Percentiles rank a stretch among this genome's conserved stretches.
phyloP scores from a whole-genome alignment of 495 filamentous ascomycete genomes.

The Trichodelitschia bisporula region DNA sequence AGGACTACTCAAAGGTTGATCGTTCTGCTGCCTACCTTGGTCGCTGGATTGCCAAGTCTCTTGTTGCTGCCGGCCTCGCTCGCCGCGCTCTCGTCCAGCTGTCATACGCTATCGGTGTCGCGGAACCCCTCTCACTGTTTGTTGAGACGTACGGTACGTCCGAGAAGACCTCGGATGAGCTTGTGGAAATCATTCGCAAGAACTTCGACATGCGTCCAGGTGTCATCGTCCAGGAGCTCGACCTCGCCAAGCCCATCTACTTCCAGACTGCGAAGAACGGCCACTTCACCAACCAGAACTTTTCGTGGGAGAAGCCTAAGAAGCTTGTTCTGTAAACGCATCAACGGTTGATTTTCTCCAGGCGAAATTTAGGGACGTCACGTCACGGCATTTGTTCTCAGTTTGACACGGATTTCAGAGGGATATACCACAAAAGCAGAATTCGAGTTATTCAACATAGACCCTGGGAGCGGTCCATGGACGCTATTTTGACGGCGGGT shows the following conservation, averaged over 20 bases:
- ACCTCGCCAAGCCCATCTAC: constrained; percentile 92
- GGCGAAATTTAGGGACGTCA: no score
- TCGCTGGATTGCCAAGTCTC: constrained; percentile 96
- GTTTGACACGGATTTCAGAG: no score
- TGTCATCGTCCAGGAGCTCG: constrained; percentile 94
- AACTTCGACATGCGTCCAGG: constrained; percentile 97
- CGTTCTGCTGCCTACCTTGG: constrained; percentile 92
- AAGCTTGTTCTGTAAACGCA: constrained; percentile 66
- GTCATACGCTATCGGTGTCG: constrained; percentile 96
- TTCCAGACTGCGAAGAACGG: constrained; percentile 96
- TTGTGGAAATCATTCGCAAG: constrained; percentile 74
- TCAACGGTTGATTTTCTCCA: no score
- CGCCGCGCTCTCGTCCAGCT: constrained; percentile 89
- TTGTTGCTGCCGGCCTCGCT: constrained; percentile 67
- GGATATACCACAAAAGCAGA: no score
- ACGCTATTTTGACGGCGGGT: no score
- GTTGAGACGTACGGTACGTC: constrained; percentile 72
- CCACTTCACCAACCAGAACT: constrained; percentile 97
- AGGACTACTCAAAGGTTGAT: constrained; percentile 99
- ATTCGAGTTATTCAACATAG: no score
- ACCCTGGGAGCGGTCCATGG: no score
- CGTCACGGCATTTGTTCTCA: no score
- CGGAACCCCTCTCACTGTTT: constrained; percentile 82
- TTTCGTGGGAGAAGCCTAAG: constrained; percentile 98
- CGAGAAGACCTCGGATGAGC: constrained; percentile 43